Percentiles rank a stretch among this genome's conserved stretches.
Conservation (phyloP, 1,284 basidiomycete species). For the Sphaerobolus stellatus region DNA sequence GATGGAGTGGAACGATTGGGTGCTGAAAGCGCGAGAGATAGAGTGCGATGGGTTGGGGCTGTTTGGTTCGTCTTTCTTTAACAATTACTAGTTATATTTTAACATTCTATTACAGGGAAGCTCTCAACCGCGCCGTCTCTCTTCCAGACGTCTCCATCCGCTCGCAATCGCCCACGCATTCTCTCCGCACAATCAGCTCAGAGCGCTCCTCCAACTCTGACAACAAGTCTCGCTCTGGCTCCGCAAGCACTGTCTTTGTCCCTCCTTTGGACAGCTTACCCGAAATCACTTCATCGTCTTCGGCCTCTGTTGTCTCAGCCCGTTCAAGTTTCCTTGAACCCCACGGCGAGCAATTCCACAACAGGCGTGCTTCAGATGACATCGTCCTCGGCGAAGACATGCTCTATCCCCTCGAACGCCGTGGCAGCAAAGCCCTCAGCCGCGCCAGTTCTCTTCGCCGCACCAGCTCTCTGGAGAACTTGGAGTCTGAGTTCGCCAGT, state of each 20-base stretch:
- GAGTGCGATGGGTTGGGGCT: conserved; percentile 84
- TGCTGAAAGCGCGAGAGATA: conserved; percentile 77
- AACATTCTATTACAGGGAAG: conserved; percentile 55
- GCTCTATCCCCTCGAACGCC: conserved; percentile 46
- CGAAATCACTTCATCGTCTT: conserved; percentile 48
- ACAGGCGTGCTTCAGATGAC: conserved; percentile 66
- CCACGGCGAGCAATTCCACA: conserved; percentile 55
- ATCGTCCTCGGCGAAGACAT: conserved; percentile 58
- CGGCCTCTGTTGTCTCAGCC: conserved; percentile 36
- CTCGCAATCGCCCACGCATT: conserved; percentile 67
- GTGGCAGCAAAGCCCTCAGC: conserved; percentile 52
- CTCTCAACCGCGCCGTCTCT: conserved; percentile 49
- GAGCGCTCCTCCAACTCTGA: conserved; percentile 38
- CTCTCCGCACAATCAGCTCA: conserved; percentile 67
- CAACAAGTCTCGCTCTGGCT: conserved; percentile 42
- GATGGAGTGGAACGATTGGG: conserved; percentile 85
- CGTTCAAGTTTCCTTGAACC: conserved; percentile 37
- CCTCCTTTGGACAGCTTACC: conserved; percentile 65
- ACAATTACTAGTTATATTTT: not conserved
- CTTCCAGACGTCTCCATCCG: conserved; percentile 48
- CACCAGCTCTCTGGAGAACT: conserved; percentile 72
- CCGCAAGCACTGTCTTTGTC: conserved; percentile 68
- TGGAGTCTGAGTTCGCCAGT: conserved; percentile 65
- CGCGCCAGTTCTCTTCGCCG: conserved; percentile 60
- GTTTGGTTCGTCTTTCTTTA: conserved; percentile 61